A percentile compares a stretch with the other conserved stretches of the same genome.
These are phyloP conservation scores for Gelatoporia subvermispora DNA, from an alignment of 768 basidiomycete species.

Conservation along the genomic window DNA sequence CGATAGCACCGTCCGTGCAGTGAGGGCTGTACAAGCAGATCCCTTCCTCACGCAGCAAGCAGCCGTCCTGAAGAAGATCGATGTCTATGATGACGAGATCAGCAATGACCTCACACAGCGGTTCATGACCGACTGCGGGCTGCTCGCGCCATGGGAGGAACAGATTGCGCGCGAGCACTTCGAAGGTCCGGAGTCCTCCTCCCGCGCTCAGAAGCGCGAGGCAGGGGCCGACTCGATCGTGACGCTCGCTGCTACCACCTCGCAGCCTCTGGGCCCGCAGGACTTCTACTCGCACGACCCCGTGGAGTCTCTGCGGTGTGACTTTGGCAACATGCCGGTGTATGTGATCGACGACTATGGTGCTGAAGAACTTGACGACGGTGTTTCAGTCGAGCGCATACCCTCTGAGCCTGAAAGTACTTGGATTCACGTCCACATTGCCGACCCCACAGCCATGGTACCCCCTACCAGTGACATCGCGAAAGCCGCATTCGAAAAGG, in stretches of 20 bases:
- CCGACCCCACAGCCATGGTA: constrained; percentile 82
- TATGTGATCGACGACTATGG: constrained; percentile 80
- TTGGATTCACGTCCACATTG: constrained; percentile 92
- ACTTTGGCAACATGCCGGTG: constrained; percentile 76
- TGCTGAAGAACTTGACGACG: constrained; percentile 92
- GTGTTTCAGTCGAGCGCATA: constrained; percentile 75
- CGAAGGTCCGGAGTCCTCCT: not conserved
- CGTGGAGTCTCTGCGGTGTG: constrained; percentile 70
- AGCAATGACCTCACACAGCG: constrained; percentile 35
- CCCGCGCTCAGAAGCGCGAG: not conserved
- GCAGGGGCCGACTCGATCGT: not conserved
- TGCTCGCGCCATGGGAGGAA: constrained; percentile 81
- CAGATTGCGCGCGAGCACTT: not conserved
- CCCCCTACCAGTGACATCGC: constrained; percentile 65
- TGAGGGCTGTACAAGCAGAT: constrained; percentile 50
- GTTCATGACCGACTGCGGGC: constrained; percentile 66
- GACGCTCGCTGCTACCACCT: not conserved
- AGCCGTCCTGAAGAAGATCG: constrained; percentile 54
- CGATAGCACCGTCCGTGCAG: constrained; percentile 43
- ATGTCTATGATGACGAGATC: constrained; percentile 29
- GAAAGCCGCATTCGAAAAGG: constrained; percentile 46
- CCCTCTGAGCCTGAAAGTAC: constrained; percentile 48
- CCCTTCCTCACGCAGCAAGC: constrained; percentile 52
- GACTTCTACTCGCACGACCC: constrained; percentile 64
- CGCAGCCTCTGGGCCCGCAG: constrained; percentile 45